These are phyloP conservation scores for Chiua sp. DNA, from an alignment of 1,284 basidiomycete species.

Conservation along the genomic window DNA sequence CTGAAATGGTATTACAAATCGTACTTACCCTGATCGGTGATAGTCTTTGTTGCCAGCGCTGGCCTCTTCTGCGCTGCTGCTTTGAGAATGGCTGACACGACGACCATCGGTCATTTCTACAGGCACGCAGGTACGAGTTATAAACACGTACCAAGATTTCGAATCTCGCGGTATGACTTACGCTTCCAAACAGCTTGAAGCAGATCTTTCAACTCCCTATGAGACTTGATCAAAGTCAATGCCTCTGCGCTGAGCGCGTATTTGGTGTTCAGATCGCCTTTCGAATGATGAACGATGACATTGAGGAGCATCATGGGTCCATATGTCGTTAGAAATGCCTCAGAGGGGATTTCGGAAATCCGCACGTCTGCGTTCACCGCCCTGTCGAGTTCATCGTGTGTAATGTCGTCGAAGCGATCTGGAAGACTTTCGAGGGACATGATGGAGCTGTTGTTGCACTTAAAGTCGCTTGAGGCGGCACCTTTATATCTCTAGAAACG, in stretches of 20 bases:
- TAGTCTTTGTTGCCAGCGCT: no score
- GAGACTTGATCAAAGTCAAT: neutral
- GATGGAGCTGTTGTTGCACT: no score
- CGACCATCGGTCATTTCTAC: neutral
- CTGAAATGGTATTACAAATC: no score
- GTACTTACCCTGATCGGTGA: neutral
- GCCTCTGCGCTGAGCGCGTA: neutral
- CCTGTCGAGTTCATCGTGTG: no score
- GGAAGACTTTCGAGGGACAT: no score
- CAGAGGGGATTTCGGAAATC: no score
- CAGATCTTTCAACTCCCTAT: neutral
- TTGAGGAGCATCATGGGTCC: neutral
- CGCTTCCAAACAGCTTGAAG: conserved; percentile 1
- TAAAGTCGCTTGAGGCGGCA: no score
- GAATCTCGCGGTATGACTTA: conserved; percentile 10
- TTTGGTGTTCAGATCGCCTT: neutral
- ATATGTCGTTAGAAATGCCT: no score
- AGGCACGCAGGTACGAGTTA: neutral
- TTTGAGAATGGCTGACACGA: neutral
- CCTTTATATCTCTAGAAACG: no score
- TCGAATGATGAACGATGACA: neutral
- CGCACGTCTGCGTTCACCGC: no score
- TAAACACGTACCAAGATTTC: conserved; percentile 6
- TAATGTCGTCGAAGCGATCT: no score
- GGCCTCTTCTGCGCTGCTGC: neutral